Evolutionary conservation across 169 alveolate species (phyloP), one percentile per base, ranked within the genome.

Genomic region (Cryptosporidium viatorum): DNA sequence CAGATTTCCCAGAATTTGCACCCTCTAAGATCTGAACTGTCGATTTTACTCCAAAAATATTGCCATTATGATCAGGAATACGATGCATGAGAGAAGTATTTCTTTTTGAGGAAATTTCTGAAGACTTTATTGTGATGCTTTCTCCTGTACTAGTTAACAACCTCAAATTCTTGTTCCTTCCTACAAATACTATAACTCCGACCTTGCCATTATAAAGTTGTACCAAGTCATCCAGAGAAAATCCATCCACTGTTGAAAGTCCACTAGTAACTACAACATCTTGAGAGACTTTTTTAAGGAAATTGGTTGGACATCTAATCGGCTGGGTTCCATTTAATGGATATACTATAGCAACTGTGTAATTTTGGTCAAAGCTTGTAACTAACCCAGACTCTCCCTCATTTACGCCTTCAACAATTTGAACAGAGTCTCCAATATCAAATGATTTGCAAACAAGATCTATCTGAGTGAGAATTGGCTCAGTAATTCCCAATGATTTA

Each of bases 341-440:
- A 65, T 80, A 80, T 18, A 80, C 39, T 59, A 80, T 48, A 21
- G 89, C 89, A 2, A 80, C 41, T 31, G 71, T 62, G 35, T 41
- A 21, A 48, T 67, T 62, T 50, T 62, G 26, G 16, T 80, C 89
- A 80, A 80, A 65, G 12, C 89, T 65, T 2, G 96, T 92, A 21
- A 95, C 92, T 3, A 95, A 70, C 26, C 97, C 97, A 39, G 96
- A 92, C 69, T 95, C 94, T 12, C 96, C 96, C 21, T 92, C 93
- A 85, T 95, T 93, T 48, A 92, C 51, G 6, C 97, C 97, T 62
- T 93, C 95, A 50, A 95, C 92, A 21, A 93, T 93, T 21, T 94
- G 85, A 43, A 95, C 97, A 45, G 93, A 93, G 75, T 95, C 97
- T 14, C 97, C 97, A 60, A 94, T 94, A n/a, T 69, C 92, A 58